Conservation (phyloP, 1,139 yeast species). For the Zhuliangozyma parablackwelliae region DNA sequence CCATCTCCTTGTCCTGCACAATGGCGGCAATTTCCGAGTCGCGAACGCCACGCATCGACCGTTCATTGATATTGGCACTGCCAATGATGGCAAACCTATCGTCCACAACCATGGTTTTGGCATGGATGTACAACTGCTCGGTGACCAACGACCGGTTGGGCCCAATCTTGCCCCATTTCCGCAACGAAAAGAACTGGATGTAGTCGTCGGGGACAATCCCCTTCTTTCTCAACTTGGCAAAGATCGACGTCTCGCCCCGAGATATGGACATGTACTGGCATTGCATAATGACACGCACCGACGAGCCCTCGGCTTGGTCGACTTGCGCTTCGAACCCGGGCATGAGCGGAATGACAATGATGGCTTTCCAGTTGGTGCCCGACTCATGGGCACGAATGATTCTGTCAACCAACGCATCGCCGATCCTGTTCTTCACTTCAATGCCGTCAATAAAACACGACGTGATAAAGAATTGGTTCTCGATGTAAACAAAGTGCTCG, state of each 20-base stretch:
- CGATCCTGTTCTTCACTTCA: slow-evolving; percentile 81
- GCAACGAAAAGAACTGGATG: slow-evolving; percentile 83
- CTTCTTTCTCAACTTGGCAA: slow-evolving; percentile 69
- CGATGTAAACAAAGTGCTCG: slow-evolving; percentile 89
- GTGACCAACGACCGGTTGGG: slow-evolving; percentile 70
- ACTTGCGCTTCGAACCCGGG: slow-evolving; percentile 97
- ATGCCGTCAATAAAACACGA: slow-evolving; percentile 85
- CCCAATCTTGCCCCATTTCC: slow-evolving; percentile 96
- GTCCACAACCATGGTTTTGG: slow-evolving; percentile 89
- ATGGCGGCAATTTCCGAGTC: slow-evolving; percentile 94
- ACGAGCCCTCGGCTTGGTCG: slow-evolving; percentile 89
- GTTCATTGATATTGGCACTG: slow-evolving; percentile 92
- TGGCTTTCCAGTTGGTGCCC: slow-evolving; percentile 81
- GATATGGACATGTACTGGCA: slow-evolving; percentile 94
- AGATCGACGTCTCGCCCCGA: slow-evolving; percentile 85
- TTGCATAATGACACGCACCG: slow-evolving; percentile 93
- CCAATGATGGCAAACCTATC: slow-evolving; percentile 92
- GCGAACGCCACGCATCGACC: slow-evolving; percentile 89
- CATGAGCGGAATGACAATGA: slow-evolving; percentile 89
- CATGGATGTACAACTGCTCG: slow-evolving; percentile 91
- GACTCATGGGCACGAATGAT: slow-evolving; percentile 82
- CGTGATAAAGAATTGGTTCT: slow-evolving; percentile 89
- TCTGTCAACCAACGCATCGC: slow-evolving; percentile 94
- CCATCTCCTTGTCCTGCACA: slow-evolving; percentile 75
- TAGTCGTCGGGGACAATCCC: slow-evolving; percentile 90